Percentiles rank a stretch among this genome's conserved stretches.
These are phyloP conservation scores for Neoboletus brunneissimus DNA, from an alignment of 768 basidiomycete species.

Conservation along the genomic window DNA sequence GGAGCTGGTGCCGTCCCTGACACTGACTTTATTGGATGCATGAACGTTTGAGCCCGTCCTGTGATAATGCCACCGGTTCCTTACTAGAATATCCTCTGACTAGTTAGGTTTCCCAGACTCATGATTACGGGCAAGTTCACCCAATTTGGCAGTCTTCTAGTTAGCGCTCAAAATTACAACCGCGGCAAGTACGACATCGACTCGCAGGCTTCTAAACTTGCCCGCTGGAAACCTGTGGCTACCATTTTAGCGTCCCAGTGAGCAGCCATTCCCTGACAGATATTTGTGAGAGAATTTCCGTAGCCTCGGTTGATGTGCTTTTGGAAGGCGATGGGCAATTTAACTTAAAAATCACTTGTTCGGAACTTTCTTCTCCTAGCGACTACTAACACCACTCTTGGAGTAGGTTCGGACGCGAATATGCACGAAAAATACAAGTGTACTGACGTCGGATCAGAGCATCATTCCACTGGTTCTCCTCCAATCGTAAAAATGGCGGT, in stretches of 20 bases:
- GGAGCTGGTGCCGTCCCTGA: not conserved
- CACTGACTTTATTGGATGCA: not conserved
- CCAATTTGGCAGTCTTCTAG: not conserved
- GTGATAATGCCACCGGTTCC: too few species aligned
- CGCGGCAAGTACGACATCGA: not conserved
- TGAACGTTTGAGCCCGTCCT: constrained; percentile 1
- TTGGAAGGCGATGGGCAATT: not conserved
- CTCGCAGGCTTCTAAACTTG: not conserved
- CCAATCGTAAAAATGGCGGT: constrained; percentile 18
- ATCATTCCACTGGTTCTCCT: not conserved
- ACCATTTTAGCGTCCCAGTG: not conserved
- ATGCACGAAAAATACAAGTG: constrained; percentile 1
- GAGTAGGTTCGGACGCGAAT: not conserved
- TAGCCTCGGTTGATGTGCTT: not conserved
- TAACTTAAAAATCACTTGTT: not conserved
- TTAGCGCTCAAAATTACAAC: not conserved
- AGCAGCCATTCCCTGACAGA: not conserved
- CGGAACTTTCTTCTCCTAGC: not conserved
- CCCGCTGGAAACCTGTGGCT: not conserved
- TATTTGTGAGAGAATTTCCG: too few species aligned
- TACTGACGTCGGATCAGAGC: not conserved
- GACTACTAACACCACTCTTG: not conserved
- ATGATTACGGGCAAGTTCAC: not conserved
- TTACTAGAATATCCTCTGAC: too few species aligned
- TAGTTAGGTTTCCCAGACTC: not conserved